Evolutionary conservation across 2,329 filamentous ascomycete genomes (phyloP).

Genomic region (Scleromitrula shiraiana): DNA sequence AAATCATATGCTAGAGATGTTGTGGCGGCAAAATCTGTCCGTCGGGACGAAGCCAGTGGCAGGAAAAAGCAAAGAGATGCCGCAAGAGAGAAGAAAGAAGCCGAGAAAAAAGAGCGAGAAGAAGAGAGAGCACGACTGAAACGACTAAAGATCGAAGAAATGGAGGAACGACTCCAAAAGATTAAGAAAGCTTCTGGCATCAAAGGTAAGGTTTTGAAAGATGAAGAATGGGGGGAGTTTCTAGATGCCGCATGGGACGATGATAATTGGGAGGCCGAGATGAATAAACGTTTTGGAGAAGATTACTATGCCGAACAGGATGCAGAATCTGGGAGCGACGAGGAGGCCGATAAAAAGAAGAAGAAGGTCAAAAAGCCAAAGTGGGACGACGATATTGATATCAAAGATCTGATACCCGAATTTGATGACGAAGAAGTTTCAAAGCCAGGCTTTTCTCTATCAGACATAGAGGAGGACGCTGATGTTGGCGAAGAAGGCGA

Average conservation of each 20-base stretch:
- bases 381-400: slow-evolving; percentile 97
- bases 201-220: slow-evolving; percentile 54
- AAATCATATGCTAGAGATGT: slow-evolving; percentile 85
- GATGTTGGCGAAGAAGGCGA: slow-evolving; percentile 37
- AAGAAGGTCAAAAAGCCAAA: slow-evolving; percentile 70
- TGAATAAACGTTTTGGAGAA: slow-evolving; percentile 81
- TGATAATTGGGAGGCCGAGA: slow-evolving; percentile 81
- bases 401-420: slow-evolving; percentile 82
- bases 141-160: slow-evolving; percentile 84
- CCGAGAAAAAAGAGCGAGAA: slow-evolving; percentile 65
- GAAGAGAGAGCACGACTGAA: slow-evolving; percentile 77
- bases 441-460: slow-evolving; percentile 46
- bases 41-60: slow-evolving; percentile 71
- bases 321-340: slow-evolving; percentile 54
- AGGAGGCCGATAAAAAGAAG: slow-evolving; percentile 41
- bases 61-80: slow-evolving; percentile 72
- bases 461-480: slow-evolving; percentile 39
- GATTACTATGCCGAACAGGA: slow-evolving; percentile 75
- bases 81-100: slow-evolving; percentile 70
- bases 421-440: slow-evolving; percentile 57
- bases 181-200: slow-evolving; percentile 86
- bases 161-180: slow-evolving; percentile 76
- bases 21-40: slow-evolving; percentile 72
- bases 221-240: slow-evolving; percentile 78
- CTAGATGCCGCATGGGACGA: slow-evolving; percentile 86